Evolutionary conservation across 2,329 filamentous ascomycete genomes (phyloP), one percentile per base, ranked within the genome.

Genomic region (Aspergillus pseudonomiae): DNA sequence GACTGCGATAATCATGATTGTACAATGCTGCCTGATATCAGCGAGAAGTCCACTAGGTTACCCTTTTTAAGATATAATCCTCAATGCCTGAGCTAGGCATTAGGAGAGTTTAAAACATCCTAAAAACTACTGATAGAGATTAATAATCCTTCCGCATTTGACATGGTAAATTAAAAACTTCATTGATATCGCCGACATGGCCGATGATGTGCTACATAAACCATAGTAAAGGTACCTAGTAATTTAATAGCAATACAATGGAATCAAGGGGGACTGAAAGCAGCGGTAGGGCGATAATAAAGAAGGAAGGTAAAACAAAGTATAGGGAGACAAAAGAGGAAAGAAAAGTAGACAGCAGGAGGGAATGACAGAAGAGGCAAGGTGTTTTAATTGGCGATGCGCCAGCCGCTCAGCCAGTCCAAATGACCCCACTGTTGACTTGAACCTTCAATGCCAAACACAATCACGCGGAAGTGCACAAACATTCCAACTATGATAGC

Each of bases 351-450:
- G 14, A 60, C 26, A 19, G 21, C 21, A 24, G 21, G 21, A 24
- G 5, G 34, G 45, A 46, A 41, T 16, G 39, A 39, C n/a, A 46
- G 6, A 53, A 36, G 34, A 41, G 7, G 21, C n/a, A 19, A 48
- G 48, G 19, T 32, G 28, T 32, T 16, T 62, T 62, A 65, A 43
- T 73, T 92, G 52, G 89, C 88, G 72, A 97, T 91, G 74, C 88
- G 90, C 94, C 94, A 99, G 68, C 82, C 88, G 68, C 89, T 86
- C 71, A 97, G 91, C 95, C 95, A 99, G 84, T 93, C 96, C 82
- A 99, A 84, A 82, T 98, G 94, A 71, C 84, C 86, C 86, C 94
- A 99, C 77, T 98, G 83, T 78, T 87, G 86, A 81, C 92, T 93
- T 65, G 86, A 82, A 16, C 95, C 95, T 63, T 89, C 89, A 92